phyloP scores from a whole-genome alignment of 768 basidiomycete species.

The Suillus luteus region DNA sequence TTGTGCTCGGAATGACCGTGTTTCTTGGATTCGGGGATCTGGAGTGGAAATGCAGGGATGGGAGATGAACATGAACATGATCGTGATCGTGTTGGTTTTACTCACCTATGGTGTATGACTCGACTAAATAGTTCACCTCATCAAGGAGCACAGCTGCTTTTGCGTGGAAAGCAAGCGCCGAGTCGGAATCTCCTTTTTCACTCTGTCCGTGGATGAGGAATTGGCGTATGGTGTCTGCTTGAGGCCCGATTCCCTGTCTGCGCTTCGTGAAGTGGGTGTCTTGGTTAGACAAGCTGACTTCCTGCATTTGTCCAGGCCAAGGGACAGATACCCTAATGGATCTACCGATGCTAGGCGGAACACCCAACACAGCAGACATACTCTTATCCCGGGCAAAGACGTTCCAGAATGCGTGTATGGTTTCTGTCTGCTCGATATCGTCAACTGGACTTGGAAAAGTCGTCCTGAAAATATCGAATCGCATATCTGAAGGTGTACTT shows the following conservation, averaged over 20 bases:
- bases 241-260: slow-evolving; percentile 5
- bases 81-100: background rate
- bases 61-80: background rate
- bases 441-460: slow-evolving; percentile 16
- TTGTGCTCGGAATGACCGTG: slow-evolving; percentile 40
- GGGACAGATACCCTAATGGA: slow-evolving; percentile 38
- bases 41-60: background rate
- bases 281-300: background rate
- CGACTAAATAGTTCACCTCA: slow-evolving; percentile 32
- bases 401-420: slow-evolving; percentile 42
- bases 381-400: slow-evolving; percentile 37
- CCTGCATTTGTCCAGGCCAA: slow-evolving; percentile 38
- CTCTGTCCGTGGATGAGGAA: slow-evolving; percentile 19
- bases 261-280: slow-evolving; percentile 21
- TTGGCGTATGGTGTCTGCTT: slow-evolving; percentile 15
- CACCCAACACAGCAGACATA: slow-evolving; percentile 31
- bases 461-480: background rate
- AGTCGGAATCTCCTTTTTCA: slow-evolving; percentile 10
- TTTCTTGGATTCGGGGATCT: slow-evolving; percentile 30
- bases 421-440: slow-evolving; percentile 38
- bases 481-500: background rate
- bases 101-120: slow-evolving; percentile 34
- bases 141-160: slow-evolving; percentile 39
- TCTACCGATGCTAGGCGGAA: slow-evolving; percentile 31
- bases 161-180: slow-evolving; percentile 22